Conservation (phyloP, 2,329 filamentous ascomycete genomes). For the Aspergillus latus region DNA sequence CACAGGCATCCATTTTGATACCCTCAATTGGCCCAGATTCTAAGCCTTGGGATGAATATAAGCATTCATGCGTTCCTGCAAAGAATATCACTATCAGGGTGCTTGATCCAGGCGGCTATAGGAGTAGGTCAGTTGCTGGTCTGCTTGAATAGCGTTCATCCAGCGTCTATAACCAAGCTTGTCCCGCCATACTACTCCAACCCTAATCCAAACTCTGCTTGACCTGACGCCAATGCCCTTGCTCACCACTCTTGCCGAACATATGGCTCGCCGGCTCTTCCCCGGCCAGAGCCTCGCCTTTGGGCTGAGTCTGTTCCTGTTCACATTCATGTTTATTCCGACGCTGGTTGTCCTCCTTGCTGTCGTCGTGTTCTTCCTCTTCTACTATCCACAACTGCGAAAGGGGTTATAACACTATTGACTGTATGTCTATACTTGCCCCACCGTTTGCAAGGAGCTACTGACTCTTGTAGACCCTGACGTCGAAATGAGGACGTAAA, state of each 20-base stretch:
- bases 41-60: not conserved
- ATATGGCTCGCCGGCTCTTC: constrained; percentile 32
- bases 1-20: not conserved
- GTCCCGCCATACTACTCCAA: no score
- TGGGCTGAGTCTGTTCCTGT: constrained; percentile 34
- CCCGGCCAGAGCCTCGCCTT: constrained; percentile 29
- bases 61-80: not conserved
- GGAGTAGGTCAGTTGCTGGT: no score
- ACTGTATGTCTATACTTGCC: no score
- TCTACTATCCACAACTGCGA: constrained; percentile 30
- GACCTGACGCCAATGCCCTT: not conserved
- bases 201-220: not conserved
- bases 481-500: no score
- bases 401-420: constrained; percentile 13
- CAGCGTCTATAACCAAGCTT: no score
- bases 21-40: not conserved
- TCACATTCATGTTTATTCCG: constrained; percentile 37
- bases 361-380: constrained; percentile 32
- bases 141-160: no score
- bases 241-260: constrained; percentile 17
- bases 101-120: no score
- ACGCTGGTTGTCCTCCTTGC: constrained; percentile 34
- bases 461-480: no score
- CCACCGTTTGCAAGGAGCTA: no score
- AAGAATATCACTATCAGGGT: no score